Evolutionary conservation across 2,329 filamentous ascomycete species (phyloP).

Genomic region (Trichoderma gracile): DNA sequence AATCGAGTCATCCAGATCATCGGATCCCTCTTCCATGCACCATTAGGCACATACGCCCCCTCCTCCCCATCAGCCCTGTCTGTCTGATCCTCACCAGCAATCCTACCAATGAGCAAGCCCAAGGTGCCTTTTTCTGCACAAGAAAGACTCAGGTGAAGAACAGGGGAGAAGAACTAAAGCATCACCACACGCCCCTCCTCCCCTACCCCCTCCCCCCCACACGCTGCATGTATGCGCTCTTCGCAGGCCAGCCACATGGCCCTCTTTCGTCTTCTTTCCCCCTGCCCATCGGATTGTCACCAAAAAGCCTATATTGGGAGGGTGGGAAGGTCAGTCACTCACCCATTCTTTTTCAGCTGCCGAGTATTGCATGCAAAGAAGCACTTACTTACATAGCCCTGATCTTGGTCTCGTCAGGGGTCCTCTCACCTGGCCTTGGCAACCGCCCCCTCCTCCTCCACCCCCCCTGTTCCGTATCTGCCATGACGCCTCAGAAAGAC

Average conservation of each 20-base stretch:
- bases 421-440: neutral
- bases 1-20: slow-evolving; percentile 20
- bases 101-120: slow-evolving; percentile 5
- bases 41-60: neutral
- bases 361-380: too few species aligned
- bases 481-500: neutral
- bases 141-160: neutral
- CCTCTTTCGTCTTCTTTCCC: neutral
- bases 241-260: slow-evolving; percentile 1
- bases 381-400: neutral
- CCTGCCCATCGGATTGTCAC: neutral
- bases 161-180: neutral
- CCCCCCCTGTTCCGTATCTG: neutral
- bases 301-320: neutral
- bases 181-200: neutral
- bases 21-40: neutral
- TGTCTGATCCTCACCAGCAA: neutral
- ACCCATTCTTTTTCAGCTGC: neutral
- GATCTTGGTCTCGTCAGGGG: neutral
- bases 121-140: neutral
- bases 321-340: neutral
- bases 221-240: too few species aligned
- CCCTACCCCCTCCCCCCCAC: too few species aligned
- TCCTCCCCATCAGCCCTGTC: slow-evolving; percentile 6
- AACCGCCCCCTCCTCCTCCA: neutral